These are phyloP conservation scores for Aspergillus latus DNA, from an alignment of 2,329 filamentous ascomycete species.

Conservation along the genomic window DNA sequence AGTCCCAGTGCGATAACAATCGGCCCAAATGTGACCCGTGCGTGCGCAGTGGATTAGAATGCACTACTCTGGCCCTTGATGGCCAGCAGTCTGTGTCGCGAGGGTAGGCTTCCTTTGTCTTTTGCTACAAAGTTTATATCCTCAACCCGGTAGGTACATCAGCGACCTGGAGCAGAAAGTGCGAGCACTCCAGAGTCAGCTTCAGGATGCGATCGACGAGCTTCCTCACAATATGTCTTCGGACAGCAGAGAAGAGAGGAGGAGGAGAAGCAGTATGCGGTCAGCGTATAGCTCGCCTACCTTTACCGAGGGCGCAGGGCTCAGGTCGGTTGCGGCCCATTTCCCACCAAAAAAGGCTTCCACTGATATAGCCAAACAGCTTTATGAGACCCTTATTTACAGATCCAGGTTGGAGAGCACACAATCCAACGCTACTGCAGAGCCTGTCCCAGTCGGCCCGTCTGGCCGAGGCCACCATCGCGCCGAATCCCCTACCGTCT, in stretches of 20 bases:
- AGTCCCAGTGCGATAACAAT: constrained; percentile 29
- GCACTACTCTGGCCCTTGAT: constrained; percentile 28
- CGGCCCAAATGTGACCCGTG: constrained; percentile 33
- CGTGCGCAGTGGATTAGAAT: constrained; percentile 23
- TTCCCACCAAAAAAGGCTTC: not conserved
- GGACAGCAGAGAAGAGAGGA: not conserved
- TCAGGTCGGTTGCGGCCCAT: constrained; percentile 13
- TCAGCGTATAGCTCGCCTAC: constrained; percentile 17
- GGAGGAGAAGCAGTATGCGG: not conserved
- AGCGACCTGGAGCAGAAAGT: constrained; percentile 29
- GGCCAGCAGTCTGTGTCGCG: constrained; percentile 25
- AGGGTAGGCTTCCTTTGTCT: constrained; percentile 13
- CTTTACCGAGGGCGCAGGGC: constrained; percentile 23
- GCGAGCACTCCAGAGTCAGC: constrained; percentile 1
- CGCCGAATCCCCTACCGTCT: constrained; percentile 17
- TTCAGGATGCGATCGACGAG: not conserved
- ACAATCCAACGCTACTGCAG: constrained; percentile 21
- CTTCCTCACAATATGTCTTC: not conserved
- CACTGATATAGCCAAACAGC: constrained; percentile 3
- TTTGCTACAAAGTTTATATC: not conserved
- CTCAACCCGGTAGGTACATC: constrained; percentile 20
- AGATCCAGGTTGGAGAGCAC: constrained; percentile 19
- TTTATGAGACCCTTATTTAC: constrained; percentile 23
- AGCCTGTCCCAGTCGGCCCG: constrained; percentile 11
- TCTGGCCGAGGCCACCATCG: constrained; percentile 15